These are phyloP conservation scores for Linum trigynum DNA, from an alignment of 345 rosid genomes.

Conservation along the genomic window DNA sequence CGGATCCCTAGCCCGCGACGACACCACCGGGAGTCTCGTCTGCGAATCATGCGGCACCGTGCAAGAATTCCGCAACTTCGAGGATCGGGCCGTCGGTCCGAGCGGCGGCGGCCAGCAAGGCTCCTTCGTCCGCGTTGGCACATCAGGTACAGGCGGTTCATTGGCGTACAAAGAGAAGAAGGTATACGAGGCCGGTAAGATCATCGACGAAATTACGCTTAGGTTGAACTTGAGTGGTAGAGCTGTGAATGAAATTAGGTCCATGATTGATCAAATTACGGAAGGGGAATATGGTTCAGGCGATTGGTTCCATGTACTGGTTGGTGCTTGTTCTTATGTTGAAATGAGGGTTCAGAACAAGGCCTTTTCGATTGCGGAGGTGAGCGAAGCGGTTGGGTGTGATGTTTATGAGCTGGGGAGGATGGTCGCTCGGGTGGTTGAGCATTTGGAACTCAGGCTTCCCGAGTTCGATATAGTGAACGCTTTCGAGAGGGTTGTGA, in stretches of 20 bases:
- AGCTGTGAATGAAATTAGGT: conserved; percentile 23
- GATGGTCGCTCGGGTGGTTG: conserved; percentile 59
- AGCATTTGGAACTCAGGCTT: conserved; percentile 37
- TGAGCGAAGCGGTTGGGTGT: conserved; percentile 33
- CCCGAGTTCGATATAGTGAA: conserved; percentile 46
- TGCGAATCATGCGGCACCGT: conserved; percentile 44
- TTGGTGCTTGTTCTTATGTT: conserved; percentile 65
- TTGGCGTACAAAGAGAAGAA: conserved; percentile 50
- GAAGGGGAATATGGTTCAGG: conserved; percentile 59
- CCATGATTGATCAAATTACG: conserved; percentile 37
- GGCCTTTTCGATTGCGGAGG: conserved; percentile 43
- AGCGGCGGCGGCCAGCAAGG: conserved; percentile 52
- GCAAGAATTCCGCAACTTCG: conserved; percentile 34
- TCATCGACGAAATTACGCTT: conserved; percentile 28
- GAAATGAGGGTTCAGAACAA: conserved; percentile 39
- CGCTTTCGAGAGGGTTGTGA: conserved; percentile 34
- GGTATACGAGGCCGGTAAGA: conserved; percentile 42
- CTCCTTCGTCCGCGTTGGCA: conserved; percentile 42
- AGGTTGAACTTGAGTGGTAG: conserved; percentile 23
- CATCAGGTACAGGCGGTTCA: conserved; percentile 44
- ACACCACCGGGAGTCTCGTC: conserved; percentile 26
- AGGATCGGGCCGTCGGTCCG: conserved; percentile 33
- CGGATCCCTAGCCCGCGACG: conserved; percentile 35
- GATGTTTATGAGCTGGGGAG: conserved; percentile 58
- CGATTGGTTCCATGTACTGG: conserved; percentile 54